phyloP scores from a whole-genome alignment of 257 asterid genomes.

The Solanum sitiens region DNA sequence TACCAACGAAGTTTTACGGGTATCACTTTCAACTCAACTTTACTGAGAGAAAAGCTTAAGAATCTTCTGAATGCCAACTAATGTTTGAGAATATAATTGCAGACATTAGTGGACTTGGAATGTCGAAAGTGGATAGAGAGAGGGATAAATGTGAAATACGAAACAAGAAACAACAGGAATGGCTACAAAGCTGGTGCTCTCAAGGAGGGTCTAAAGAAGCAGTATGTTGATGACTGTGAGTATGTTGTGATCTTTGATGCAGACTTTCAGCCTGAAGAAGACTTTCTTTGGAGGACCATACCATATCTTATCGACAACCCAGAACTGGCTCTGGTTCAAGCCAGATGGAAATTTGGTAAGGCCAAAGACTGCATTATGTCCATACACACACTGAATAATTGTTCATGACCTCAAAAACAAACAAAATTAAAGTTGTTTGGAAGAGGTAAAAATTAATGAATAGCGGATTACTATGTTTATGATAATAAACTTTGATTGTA shows the following conservation, averaged over 20 bases:
- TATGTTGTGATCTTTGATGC: constrained; percentile 86
- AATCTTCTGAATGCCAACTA: not conserved
- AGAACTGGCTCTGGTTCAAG: constrained; percentile 86
- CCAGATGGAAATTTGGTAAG: constrained; percentile 96
- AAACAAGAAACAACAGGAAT: constrained; percentile 84
- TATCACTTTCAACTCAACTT: constrained; percentile 15
- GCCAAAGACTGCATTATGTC: not conserved
- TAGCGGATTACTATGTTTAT: not conserved
- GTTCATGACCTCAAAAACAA: not conserved
- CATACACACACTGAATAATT: not conserved
- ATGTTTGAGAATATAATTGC: constrained; percentile 11
- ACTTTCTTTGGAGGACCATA: constrained; percentile 76
- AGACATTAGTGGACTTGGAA: constrained; percentile 64
- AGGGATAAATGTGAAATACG: constrained; percentile 71
- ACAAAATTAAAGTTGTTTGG: not conserved
- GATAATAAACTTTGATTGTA: not conserved
- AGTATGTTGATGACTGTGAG: constrained; percentile 70
- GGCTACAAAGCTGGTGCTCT: constrained; percentile 96
- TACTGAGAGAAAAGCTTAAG: not conserved
- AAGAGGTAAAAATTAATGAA: not conserved
- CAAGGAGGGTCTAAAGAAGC: constrained; percentile 71
- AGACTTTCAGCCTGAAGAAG: constrained; percentile 88
- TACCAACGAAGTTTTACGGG: constrained; percentile 67
- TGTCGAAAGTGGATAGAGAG: constrained; percentile 56
- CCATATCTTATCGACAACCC: constrained; percentile 75